Conservation (phyloP, 192 early-diverging fungal genomes). For the Entophlyctis luteolus region DNA sequence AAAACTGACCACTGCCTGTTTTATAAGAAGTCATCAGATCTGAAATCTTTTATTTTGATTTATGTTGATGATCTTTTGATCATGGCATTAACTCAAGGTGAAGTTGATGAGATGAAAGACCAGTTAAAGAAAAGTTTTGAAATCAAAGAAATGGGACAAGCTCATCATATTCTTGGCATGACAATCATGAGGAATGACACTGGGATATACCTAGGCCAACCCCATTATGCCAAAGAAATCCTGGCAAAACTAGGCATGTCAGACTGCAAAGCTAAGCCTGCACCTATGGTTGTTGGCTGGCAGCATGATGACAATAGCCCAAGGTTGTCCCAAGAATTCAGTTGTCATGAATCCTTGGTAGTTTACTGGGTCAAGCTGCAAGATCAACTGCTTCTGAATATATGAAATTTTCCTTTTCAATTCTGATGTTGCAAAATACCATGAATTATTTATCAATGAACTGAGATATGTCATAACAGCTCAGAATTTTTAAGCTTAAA, state of each 20-base stretch:
- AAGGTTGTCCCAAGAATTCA: no score
- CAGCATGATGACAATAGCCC: not conserved
- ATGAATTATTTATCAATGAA: no score
- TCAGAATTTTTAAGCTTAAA: no score
- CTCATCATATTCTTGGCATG: constrained; percentile 14
- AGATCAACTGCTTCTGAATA: no score
- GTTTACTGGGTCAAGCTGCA: no score
- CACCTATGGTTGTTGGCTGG: constrained; percentile 8
- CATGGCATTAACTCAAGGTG: constrained; percentile 16
- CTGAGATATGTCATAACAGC: no score
- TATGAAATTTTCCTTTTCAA: no score
- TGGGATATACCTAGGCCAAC: constrained; percentile 12
- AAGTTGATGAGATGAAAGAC: constrained; percentile 9
- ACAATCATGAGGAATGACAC: not conserved
- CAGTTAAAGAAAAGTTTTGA: constrained; percentile 1
- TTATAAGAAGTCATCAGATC: not conserved
- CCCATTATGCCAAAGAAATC: constrained; percentile 15
- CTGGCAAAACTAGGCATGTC: not conserved
- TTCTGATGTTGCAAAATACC: no score
- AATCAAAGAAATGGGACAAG: constrained; percentile 7
- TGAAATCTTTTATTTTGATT: not conserved
- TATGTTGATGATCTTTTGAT: no score
- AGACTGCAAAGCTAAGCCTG: not conserved
- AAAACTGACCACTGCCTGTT: constrained; percentile 7
- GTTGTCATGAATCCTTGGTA: no score